phyloP scores from a whole-genome alignment of 176 grass and related monocot species.

The Eremochloa ophiuroides region DNA sequence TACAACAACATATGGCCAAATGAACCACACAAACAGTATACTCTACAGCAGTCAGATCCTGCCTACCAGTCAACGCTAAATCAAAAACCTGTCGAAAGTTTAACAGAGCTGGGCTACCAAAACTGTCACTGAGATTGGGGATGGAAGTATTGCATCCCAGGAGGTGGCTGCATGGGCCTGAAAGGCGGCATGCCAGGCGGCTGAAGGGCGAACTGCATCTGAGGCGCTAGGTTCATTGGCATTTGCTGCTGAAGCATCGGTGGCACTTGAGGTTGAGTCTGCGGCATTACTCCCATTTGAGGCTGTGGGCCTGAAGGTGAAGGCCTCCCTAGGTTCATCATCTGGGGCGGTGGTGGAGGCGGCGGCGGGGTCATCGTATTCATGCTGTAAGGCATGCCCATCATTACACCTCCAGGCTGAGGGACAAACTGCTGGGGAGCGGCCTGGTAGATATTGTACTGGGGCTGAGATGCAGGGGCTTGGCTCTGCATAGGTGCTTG shows the following conservation, averaged over 20 bases:
- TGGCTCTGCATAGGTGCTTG: slow-evolving; percentile 54
- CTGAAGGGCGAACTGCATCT: slow-evolving; percentile 61
- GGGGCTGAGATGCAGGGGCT: slow-evolving; percentile 40
- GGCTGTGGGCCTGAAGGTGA: slow-evolving; percentile 33
- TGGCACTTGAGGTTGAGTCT: slow-evolving; percentile 19
- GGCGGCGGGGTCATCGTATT: slow-evolving; percentile 32
- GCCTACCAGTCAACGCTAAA: slow-evolving; percentile 43
- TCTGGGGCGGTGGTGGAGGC: slow-evolving; percentile 30
- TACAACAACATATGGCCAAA: slow-evolving; percentile 23
- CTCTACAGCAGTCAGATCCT: slow-evolving; percentile 44
- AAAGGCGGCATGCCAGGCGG: slow-evolving; percentile 49
- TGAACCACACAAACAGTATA: slow-evolving; percentile 32
- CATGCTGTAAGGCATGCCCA: slow-evolving; percentile 65
- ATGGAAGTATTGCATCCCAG: slow-evolving; percentile 80
- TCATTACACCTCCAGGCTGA: slow-evolving; percentile 63
- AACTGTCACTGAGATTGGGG: slow-evolving; percentile 61
- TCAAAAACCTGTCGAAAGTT: slow-evolving; percentile 35
- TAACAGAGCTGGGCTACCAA: slow-evolving; percentile 33
- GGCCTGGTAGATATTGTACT: slow-evolving; percentile 57
- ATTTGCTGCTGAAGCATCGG: slow-evolving; percentile 60
- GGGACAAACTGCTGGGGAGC: slow-evolving; percentile 61
- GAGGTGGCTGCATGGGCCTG: slow-evolving; percentile 69
- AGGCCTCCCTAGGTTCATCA: slow-evolving; percentile 57
- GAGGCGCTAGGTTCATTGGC: slow-evolving; percentile 39
- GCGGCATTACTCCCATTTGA: slow-evolving; percentile 44